Base-by-base conservation (phyloP, 2,329 filamentous ascomycete genomes). In the Simplicillium aogashimaense region DNA sequence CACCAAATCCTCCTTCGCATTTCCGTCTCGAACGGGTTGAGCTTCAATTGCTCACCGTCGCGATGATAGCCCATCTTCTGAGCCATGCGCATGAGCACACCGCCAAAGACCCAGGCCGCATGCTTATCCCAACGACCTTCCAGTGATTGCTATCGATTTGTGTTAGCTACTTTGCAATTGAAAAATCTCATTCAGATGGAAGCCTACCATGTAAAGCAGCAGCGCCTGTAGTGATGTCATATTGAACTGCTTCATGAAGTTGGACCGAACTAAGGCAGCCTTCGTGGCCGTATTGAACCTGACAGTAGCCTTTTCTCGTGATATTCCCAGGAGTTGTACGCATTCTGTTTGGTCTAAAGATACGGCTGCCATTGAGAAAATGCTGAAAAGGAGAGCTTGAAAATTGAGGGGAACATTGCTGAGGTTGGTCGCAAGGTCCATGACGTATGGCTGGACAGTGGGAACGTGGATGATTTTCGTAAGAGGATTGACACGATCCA, bases 401-500 rank as follows among this genome's bases (percentile, higher is more conserved):
- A 76, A 59, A 40, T 74, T 74, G 32, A 72, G 66, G 0, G 71
- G 70, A 2, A 86, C 58, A 33, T 65, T 68, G 11, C 64, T 60
- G 15, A 80, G 62, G 44, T 76, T 70, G 13, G 68, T 68, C 2
- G 71, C 73, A 2, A 80, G 79, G 43, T 83, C 74, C 30, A 83
- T 69, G 7, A 88, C 64, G 35, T 74, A 70, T 2, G 73, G 70
- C 50, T 87, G 79, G 4, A 86, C 58, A 0, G 78, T 78, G 0
- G 84, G 83, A 2, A 81, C 72, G 53, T 90, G 85, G 17, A 86
- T 77, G 35, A 76, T 62, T 54, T 88, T 89, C 48, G 78, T 76
- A 35, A 87, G 56, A 0, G 84, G 83, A 50, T 89, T 83, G 41
- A 89, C 78, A 45, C 85, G 79, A 37, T 86, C 78, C 6, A 87